Evolutionary conservation across 306 rosid genomes (phyloP), one percentile per base, ranked within the genome.

Genomic region (Crotalaria pallida): DNA sequence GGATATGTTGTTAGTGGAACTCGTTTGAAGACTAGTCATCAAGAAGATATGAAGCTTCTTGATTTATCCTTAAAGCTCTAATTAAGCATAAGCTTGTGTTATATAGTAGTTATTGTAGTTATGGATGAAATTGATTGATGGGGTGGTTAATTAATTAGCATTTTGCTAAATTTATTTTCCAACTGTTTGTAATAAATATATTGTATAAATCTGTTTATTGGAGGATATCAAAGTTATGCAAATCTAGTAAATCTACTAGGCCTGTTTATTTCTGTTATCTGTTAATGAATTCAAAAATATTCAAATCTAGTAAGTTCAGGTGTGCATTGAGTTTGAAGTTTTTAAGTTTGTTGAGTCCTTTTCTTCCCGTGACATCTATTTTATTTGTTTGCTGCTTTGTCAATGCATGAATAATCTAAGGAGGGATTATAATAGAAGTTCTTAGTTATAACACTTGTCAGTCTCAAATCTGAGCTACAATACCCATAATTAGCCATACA

Each of bases 21-120:
- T 81, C 76, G 21, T 72, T 77, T 62, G 82, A 74, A 50, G 78
- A 64, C 22, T 58, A 38, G 6, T 26, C 55, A 77, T 56, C 81
- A 80, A 12, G 88, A 89, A 52, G 86, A 83, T 45, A 79, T 13
- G 65, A 87, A 82, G 79, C 69, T 81, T 40, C 87, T 89, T 52
- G 93, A 89, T 69, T 78, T 87, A 75, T 87, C 93, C 15, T 84
- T 89, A 57, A 85, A 84, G 79, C 93, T 89, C 45, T 89, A 74
- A 51, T 33, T 89, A 74, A 51, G 4, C 48, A 13, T 19, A 10
- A 41, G 56, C 19, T 38, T 22, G 31, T 67, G 40, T 51, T 55
- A 0, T 47, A 29, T 15, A 31, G 36, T 31, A 19, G 47, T n/a
- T n/a, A n/a, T n/a, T n/a, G n/a, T 56, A 49, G 65, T 18, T 64